These are phyloP conservation scores for Stenogyne calaminthoides DNA, from an alignment of 305 asterid species.

Conservation along the genomic window DNA sequence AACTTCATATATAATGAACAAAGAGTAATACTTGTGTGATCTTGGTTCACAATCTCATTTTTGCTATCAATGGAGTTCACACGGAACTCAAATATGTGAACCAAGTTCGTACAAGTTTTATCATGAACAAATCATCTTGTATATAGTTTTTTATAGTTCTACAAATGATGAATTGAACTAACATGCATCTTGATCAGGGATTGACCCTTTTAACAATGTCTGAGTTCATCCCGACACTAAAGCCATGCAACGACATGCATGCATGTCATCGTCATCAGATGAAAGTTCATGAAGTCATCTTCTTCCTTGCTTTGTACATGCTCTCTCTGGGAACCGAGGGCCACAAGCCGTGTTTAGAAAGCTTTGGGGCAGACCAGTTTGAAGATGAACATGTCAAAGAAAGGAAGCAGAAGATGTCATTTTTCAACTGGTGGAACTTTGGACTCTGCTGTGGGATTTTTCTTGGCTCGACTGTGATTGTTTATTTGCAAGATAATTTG, in stretches of 20 bases:
- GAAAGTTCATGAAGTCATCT: not conserved
- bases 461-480: slow-evolving; percentile 7
- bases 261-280: not conserved
- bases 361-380: slow-evolving; percentile 23
- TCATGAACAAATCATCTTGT: no score
- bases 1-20: not conserved
- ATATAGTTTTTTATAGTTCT: no score
- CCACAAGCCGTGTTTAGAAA: slow-evolving; percentile 19
- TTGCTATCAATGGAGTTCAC: no score
- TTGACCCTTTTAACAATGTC: slow-evolving; percentile 16
- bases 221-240: slow-evolving; percentile 15
- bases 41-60: no score
- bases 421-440: slow-evolving; percentile 22
- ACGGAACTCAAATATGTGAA: no score
- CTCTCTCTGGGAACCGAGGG: slow-evolving; percentile 22
- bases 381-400: not conserved
- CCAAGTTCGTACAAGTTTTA: no score
- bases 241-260: slow-evolving; percentile 8
- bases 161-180: not conserved
- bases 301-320: slow-evolving; percentile 16
- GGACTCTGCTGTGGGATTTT: slow-evolving; percentile 8
- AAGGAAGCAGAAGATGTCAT: slow-evolving; percentile 17
- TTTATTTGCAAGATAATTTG: slow-evolving; percentile 7
- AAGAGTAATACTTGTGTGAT: no score
- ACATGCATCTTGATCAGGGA: not conserved